phyloP scores from a whole-genome alignment of 2,329 filamentous ascomycete species.

The Sporothrix brasiliensis region DNA sequence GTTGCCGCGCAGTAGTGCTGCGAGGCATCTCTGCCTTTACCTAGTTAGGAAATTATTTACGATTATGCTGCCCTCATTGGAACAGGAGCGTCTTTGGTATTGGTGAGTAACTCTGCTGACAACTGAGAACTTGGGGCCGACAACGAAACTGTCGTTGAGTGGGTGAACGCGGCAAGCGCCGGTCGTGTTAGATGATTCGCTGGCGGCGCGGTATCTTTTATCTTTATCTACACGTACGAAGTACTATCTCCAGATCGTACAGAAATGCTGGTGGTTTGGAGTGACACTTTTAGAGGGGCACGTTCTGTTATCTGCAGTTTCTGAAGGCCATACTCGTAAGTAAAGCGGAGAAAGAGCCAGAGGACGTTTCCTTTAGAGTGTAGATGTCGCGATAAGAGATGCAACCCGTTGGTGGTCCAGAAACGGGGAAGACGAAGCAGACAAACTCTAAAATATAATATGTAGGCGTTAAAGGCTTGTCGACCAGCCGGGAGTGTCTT shows the following conservation, averaged over 20 bases:
- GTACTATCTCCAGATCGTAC: not conserved
- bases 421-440: not conserved
- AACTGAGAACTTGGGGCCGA: conserved; percentile 1
- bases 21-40: not conserved
- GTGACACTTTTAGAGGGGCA: conserved; percentile 12
- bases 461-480: not conserved
- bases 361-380: not conserved
- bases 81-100: not conserved
- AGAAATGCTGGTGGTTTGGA: not conserved
- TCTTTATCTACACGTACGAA: conserved; percentile 21
- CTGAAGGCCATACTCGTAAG: not conserved
- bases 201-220: not conserved
- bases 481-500: no score
- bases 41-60: conserved; percentile 26
- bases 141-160: conserved; percentile 3
- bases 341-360: not conserved
- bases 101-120: conserved; percentile 9
- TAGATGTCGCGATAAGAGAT: conserved; percentile 18
- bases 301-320: conserved; percentile 9
- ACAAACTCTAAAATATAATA: not conserved
- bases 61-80: not conserved
- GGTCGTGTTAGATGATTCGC: conserved; percentile 25
- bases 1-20: not conserved
- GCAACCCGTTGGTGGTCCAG: not conserved
- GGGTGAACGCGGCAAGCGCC: not conserved